Conservation (phyloP, 108 stramenopile genomes). For the Nitzschia palea region DNA sequence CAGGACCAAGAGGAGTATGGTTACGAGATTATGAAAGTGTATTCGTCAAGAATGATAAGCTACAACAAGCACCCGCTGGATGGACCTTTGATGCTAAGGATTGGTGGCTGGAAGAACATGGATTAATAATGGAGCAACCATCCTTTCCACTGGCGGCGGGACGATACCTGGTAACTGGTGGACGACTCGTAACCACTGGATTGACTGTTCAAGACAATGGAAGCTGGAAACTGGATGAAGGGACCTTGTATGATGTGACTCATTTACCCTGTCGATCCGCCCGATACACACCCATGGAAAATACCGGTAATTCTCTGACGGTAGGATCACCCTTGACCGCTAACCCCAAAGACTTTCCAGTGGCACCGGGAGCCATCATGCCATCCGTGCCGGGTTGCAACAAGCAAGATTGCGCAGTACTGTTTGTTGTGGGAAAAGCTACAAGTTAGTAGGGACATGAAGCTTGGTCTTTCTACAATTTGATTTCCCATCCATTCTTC, state of each 20-base stretch:
- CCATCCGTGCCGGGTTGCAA: constrained; percentile 47
- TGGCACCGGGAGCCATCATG: constrained; percentile 65
- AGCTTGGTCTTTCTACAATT: no score
- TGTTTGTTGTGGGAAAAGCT: constrained; percentile 64
- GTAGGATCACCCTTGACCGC: constrained; percentile 46
- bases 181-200: constrained; percentile 49
- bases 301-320: constrained; percentile 1
- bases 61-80: constrained; percentile 66
- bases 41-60: constrained; percentile 4
- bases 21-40: constrained; percentile 58
- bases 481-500: no score
- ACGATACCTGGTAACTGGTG: constrained; percentile 67
- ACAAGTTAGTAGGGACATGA: no score
- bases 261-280: constrained; percentile 74
- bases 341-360: constrained; percentile 55
- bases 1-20: constrained; percentile 83
- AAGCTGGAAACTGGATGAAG: constrained; percentile 55
- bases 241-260: constrained; percentile 65
- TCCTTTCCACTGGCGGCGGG: constrained; percentile 52
- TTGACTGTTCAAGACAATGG: constrained; percentile 46
- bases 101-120: constrained; percentile 91
- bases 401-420: constrained; percentile 69
- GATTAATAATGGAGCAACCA: constrained; percentile 67
- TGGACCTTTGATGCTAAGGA: constrained; percentile 76
- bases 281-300: constrained; percentile 38